Base-by-base conservation (phyloP, 1,284 basidiomycete genomes). In the Leccinum colubrinum region DNA sequence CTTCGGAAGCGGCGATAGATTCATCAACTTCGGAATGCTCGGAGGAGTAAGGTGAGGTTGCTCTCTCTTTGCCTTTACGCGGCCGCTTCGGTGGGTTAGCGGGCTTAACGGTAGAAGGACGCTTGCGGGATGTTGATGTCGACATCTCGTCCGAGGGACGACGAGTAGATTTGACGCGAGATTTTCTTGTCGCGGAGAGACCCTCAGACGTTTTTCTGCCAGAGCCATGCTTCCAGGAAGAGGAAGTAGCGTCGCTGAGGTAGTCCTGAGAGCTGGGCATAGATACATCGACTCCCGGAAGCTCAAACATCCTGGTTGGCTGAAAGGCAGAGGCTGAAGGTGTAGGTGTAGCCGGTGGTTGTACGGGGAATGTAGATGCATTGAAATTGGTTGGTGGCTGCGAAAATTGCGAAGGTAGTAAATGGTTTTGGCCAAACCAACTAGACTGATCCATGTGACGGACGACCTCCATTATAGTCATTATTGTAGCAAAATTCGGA, bases 391-490 rank as follows among this genome's bases (percentile, higher is more conserved):
- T 20, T 15, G 61, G 50, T 9, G 57, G 41, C 58, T 74, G 73
- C 46, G 65, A 62, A 50, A 33, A 37, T 59, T 72, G 73, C 50
- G 67, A 62, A 41, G 27, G 14, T 11, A 69, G 56, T 3, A 59
- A 22, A 60, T 67, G 64, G 62, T 59, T 71, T 52, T 64, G 70
- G 56, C 64, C 53, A 50, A 67, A 54, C 65, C 67, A 62, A 14
- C 56, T 61, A 57, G 69, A 60, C 6, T 72, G 71, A 56, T 68
- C 68, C 65, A 70, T 71, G 41, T 69, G 72, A 59, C 74, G 69
- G 50, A 74, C 60, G 37, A 76, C 73, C 57, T 74, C 72, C 70
- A 76, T 65, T 53, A 74, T 72, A 9, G 72, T 75, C 74, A 74
- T 74, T 6, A 76, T 56, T 9, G 71, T 62, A 20, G 70, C 70